Percentiles rank a stretch among this genome's conserved stretches.
Evolutionary conservation across 305 asterid species (phyloP).

Genomic region (Solanum chacoense): DNA sequence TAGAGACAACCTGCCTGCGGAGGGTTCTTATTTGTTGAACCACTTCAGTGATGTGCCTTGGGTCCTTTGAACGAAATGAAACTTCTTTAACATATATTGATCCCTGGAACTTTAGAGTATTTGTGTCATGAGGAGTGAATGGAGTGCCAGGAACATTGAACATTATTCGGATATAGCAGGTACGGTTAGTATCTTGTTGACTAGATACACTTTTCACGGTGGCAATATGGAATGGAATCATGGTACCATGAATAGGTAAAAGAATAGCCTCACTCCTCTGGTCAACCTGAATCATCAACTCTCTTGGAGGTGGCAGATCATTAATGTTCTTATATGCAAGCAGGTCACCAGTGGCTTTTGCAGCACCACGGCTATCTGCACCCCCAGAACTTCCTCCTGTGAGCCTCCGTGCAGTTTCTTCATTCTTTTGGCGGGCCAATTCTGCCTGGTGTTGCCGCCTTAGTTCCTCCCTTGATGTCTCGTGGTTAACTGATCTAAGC

Average conservation of each 20-base stretch:
- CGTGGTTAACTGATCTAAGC: conserved; percentile 27
- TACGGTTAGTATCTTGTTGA: conserved; percentile 28
- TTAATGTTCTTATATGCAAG: conserved; percentile 28
- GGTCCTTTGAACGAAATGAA: conserved; percentile 33
- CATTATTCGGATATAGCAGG: conserved; percentile 26
- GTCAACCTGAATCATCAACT: conserved; percentile 31
- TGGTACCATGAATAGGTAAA: conserved; percentile 25
- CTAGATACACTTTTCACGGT: conserved; percentile 31
- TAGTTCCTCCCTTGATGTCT: conserved; percentile 28
- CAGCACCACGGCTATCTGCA: conserved; percentile 18
- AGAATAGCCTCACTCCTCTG: conserved; percentile 30
- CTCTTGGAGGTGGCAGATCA: conserved; percentile 32
- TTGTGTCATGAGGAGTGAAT: conserved; percentile 21
- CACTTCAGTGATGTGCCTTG: conserved; percentile 32
- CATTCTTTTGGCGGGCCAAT: conserved; percentile 36
- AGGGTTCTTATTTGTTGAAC: conserved; percentile 30
- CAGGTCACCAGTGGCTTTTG: conserved; percentile 20
- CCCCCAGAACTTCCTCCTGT: conserved; percentile 20
- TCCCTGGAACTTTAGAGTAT: conserved; percentile 18
- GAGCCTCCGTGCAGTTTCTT: conserved; percentile 30
- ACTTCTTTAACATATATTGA: conserved; percentile 27
- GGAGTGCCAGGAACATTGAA: conserved; percentile 33
- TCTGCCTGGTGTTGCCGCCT: conserved; percentile 36
- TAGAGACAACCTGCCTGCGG: conserved; percentile 24
- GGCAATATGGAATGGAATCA: conserved; percentile 31